phyloP scores from a whole-genome alignment of 306 rosid genomes.

The Vicia sativa region DNA sequence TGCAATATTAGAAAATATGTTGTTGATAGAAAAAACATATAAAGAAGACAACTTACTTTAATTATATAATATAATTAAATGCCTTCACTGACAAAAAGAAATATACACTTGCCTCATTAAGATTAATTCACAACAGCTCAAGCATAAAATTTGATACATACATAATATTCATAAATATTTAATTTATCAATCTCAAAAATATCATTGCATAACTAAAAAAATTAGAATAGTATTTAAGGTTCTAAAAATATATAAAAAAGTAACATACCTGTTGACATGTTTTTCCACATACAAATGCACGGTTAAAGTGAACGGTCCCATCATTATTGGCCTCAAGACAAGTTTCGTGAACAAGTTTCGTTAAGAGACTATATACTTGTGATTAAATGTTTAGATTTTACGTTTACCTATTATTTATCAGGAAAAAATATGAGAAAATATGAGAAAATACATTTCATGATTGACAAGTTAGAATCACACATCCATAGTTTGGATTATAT shows the following conservation, averaged over 20 bases:
- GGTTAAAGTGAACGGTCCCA: conserved; percentile 18
- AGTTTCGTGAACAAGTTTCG: conserved; percentile 31
- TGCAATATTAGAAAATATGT: not conserved
- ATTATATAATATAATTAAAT: no score
- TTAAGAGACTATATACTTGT: no score
- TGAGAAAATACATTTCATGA: conserved; percentile 64
- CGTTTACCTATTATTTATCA: not conserved
- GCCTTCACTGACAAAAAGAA: no score
- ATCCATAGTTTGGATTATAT: not conserved
- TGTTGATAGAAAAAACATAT: not conserved
- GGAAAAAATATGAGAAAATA: not conserved
- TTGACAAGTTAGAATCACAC: conserved; percentile 42
- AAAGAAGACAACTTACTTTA: no score
- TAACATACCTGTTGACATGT: conserved; percentile 60
- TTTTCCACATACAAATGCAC: conserved; percentile 56
- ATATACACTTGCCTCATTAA: no score
- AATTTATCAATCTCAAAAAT: not conserved
- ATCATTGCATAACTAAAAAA: not conserved
- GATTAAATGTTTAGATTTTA: not conserved
- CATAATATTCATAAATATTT: not conserved
- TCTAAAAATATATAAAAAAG: not conserved
- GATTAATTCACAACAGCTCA: no score
- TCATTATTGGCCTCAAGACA: conserved; percentile 44
- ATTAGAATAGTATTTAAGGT: not conserved
- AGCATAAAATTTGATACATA: not conserved